These are phyloP conservation scores for Turnera subulata DNA, from an alignment of 345 rosid species.

Conservation along the genomic window DNA sequence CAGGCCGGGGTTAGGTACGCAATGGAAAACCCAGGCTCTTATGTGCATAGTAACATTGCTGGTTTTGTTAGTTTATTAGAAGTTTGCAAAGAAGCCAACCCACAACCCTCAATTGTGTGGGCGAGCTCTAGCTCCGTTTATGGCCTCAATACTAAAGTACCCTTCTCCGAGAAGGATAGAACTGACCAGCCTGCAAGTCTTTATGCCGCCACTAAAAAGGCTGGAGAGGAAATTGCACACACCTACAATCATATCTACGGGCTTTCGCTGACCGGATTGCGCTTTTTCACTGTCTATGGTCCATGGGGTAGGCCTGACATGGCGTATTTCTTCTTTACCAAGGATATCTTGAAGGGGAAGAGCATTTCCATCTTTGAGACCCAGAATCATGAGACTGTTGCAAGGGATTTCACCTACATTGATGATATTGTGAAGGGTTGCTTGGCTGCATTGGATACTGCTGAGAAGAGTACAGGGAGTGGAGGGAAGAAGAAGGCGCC, in stretches of 20 bases:
- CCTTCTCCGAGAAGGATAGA: slow-evolving; percentile 77
- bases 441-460: slow-evolving; percentile 76
- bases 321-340: slow-evolving; percentile 92
- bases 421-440: slow-evolving; percentile 96
- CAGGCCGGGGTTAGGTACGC: slow-evolving; percentile 94
- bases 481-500: slow-evolving; percentile 89
- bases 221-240: slow-evolving; percentile 92
- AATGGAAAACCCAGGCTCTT: slow-evolving; percentile 79
- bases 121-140: slow-evolving; percentile 87
- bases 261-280: slow-evolving; percentile 70
- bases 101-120: slow-evolving; percentile 89
- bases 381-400: slow-evolving; percentile 62
- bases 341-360: slow-evolving; percentile 67
- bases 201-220: slow-evolving; percentile 90
- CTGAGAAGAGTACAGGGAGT: slow-evolving; percentile 87
- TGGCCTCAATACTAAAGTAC: slow-evolving; percentile 80
- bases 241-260: slow-evolving; percentile 93
- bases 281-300: slow-evolving; percentile 88
- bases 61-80: slow-evolving; percentile 76
- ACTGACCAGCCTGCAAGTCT: slow-evolving; percentile 96
- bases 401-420: slow-evolving; percentile 90
- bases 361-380: slow-evolving; percentile 66
- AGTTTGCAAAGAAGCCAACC: slow-evolving; percentile 68
- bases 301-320: slow-evolving; percentile 97
- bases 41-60: slow-evolving; percentile 82